A percentile compares a stretch with the other conserved stretches of the same genome.
phyloP scores from a whole-genome alignment of 2,329 filamentous ascomycete species.

The Aspergillus sp. region DNA sequence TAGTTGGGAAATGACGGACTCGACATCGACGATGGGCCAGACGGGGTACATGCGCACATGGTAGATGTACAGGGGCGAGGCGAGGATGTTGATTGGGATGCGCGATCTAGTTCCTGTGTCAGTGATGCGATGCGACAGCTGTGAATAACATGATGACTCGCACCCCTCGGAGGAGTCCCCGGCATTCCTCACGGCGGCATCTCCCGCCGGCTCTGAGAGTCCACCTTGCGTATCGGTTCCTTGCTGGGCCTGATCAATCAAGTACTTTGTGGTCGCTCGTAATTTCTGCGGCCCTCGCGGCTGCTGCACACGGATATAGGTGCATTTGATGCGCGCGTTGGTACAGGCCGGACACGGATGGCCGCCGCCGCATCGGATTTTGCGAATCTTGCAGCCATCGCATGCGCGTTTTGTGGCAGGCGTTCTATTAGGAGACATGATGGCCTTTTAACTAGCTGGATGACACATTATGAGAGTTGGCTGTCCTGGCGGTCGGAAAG shows the following conservation, averaged over 20 bases:
- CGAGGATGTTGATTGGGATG: constrained; percentile 19
- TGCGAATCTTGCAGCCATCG: constrained; percentile 54
- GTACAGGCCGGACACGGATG: constrained; percentile 48
- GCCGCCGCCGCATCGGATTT: constrained; percentile 50
- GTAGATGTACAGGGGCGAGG: constrained; percentile 44
- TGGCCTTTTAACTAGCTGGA: background rate
- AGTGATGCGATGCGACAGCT: too few relatives aligned
- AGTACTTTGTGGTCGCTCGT: constrained; percentile 18
- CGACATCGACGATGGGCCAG: constrained; percentile 51
- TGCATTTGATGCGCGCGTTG: constrained; percentile 48
- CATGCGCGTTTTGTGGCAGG: constrained; percentile 42
- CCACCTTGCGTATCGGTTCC: background rate
- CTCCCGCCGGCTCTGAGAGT: background rate
- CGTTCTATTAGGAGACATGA: constrained; percentile 12
- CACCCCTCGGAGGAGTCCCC: background rate
- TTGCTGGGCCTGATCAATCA: constrained; percentile 21
- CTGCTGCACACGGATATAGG: constrained; percentile 47
- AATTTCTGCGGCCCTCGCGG: constrained; percentile 48
- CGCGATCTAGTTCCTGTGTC: constrained; percentile 6
- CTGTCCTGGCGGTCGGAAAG: too few relatives aligned
- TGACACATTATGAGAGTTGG: background rate
- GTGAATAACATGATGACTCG: too few relatives aligned
- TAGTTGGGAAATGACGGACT: constrained; percentile 40
- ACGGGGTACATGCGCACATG: constrained; percentile 52
- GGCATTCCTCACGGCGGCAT: background rate